phyloP scores from a whole-genome alignment of 139 green algal genomes.

The Edaphochlamys debaryana region DNA sequence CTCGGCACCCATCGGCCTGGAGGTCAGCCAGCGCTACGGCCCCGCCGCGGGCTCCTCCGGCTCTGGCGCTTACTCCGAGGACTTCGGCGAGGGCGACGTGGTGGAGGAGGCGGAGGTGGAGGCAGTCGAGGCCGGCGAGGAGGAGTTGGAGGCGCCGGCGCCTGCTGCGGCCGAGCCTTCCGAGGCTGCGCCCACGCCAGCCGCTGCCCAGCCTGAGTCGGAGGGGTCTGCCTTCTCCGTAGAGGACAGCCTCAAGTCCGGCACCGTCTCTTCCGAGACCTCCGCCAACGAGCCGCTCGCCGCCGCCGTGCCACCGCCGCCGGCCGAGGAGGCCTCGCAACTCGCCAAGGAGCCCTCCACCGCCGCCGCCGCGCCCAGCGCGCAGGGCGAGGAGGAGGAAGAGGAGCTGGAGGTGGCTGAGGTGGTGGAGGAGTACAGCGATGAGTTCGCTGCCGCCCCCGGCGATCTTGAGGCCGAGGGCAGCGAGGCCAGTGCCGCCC shows the following conservation, averaged over 20 bases:
- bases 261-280: neutral
- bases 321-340: neutral
- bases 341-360: neutral
- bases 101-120: neutral
- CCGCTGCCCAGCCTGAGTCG: neutral
- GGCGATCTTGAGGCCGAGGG: neutral
- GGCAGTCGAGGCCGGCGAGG: neutral
- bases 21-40: conserved; percentile 37
- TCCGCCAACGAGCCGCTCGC: neutral
- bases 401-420: neutral
- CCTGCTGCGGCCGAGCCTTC: too few species aligned
- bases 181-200: neutral
- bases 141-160: neutral
- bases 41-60: neutral
- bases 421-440: neutral
- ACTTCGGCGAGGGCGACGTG: neutral
- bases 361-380: too few species aligned
- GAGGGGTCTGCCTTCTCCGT: conserved; percentile 16
- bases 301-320: neutral
- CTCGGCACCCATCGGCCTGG: neutral
- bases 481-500: too few species aligned
- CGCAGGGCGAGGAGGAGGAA: neutral
- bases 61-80: conserved; percentile 6
- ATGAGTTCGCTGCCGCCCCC: neutral
- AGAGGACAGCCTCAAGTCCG: neutral